phyloP scores from a whole-genome alignment of 129 eudicot genomes.

The Heracleum sosnowskyi region DNA sequence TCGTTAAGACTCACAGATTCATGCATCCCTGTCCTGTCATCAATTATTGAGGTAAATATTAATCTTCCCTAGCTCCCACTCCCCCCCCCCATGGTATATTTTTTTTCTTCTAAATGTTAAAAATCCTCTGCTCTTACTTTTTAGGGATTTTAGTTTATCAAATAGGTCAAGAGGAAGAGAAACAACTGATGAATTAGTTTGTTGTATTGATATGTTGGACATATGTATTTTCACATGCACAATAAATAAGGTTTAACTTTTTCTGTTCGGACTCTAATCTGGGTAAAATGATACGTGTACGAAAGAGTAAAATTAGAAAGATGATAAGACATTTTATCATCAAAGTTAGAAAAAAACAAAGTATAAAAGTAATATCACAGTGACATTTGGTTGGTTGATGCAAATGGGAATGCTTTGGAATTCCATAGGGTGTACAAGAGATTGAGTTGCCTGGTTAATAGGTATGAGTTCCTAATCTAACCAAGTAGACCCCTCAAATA shows the following conservation, averaged over 20 bases:
- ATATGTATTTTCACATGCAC: neutral
- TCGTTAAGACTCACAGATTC: slow-evolving; percentile 37
- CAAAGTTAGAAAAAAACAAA: neutral
- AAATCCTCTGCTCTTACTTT: neutral
- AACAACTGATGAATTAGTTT: neutral
- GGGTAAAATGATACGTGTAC: neutral
- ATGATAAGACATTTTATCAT: neutral
- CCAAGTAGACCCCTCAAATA: neutral
- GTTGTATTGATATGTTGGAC: neutral
- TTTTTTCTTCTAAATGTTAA: neutral
- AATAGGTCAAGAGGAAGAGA: neutral
- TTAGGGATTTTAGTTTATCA: neutral
- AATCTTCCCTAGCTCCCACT: too few relatives aligned
- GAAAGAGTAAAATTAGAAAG: neutral
- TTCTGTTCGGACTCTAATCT: neutral
- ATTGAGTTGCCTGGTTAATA: neutral
- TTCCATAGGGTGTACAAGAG: neutral
- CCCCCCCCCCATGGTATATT: neutral
- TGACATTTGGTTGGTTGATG: neutral
- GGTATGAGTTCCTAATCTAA: too few relatives aligned
- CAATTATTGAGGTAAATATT: slow-evolving; percentile 53
- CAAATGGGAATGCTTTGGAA: neutral
- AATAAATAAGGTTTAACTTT: neutral
- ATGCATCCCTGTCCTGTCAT: slow-evolving; percentile 25
- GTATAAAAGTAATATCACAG: neutral